Base-by-base conservation (phyloP, 129 eudicot species). In the Mikania micrantha region DNA sequence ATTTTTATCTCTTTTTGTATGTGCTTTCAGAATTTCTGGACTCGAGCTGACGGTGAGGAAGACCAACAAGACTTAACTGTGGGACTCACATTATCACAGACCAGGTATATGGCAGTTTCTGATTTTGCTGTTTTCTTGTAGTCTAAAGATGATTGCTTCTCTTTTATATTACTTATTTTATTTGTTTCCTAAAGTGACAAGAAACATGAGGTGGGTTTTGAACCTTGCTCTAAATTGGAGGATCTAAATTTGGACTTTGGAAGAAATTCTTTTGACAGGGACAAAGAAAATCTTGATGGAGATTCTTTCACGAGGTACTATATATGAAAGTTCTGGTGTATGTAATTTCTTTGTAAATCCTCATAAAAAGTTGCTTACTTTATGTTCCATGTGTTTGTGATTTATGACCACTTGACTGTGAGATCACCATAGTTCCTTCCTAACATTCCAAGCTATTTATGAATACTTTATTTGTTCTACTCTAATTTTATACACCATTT, bases 171-270 rank as follows among this genome's bases (percentile, higher is more conserved):
- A 16, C 9, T 57, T 22, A 44, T 58, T 45, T 35, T 5, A 27
- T 27, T 71, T 45, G 32, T 16, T 63, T 31, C 76, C 57, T 35
- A 34, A 52, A 53, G 74, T 70, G 48, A 74, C 80, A 80, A 86
- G 78, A 84, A 77, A 31, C 54, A 21, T 60, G 86, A 58, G 69
- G 57, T 73, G 76, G 93, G 80, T 58, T 66, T 81, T 69, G 97
- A 85, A 76, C 79, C 94, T 68, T 91, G 90, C 76, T 85, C 84
- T 65, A 88, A 91, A 81, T 86, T 91, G 35, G 93, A 73, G 80
- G 93, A 83, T 78, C 85, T 91, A 59, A 85, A 87, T 69, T 83
- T 91, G 90, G 94, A 88, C 66, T 86, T 88, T 71, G 77, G 73
- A 80, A 78, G 72, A 79, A 79, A 75, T 19, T 79, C 90, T 31